These are phyloP conservation scores for Protomyces gravidus DNA, from an alignment of 1,139 yeast genomes.

Conservation along the genomic window DNA sequence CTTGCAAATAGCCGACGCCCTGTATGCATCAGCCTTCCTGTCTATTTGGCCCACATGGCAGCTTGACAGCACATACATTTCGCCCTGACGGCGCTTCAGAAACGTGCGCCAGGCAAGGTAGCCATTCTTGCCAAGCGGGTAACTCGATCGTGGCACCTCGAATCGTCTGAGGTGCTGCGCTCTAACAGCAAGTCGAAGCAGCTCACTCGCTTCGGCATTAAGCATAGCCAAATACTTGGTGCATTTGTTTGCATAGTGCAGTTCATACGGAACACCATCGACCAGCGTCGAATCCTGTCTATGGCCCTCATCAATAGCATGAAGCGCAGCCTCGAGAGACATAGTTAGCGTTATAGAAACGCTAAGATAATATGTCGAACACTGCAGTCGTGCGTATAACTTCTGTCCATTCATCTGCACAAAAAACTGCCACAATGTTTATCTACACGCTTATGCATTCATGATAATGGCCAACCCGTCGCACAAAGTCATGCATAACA, in stretches of 20 bases:
- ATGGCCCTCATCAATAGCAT: slow-evolving; percentile 20
- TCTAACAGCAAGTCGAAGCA: slow-evolving; percentile 17
- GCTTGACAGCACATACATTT: not conserved
- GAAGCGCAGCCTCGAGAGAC: slow-evolving; percentile 14
- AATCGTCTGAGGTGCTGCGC: slow-evolving; percentile 25
- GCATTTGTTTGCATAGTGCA: slow-evolving; percentile 14
- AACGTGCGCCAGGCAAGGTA: slow-evolving; percentile 22
- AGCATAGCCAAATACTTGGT: slow-evolving; percentile 5
- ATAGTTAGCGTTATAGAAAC: no score
- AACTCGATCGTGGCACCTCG: slow-evolving; percentile 16
- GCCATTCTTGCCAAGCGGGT: slow-evolving; percentile 22
- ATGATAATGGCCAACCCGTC: not conserved
- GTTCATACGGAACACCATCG: slow-evolving; percentile 17
- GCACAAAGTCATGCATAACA: not conserved
- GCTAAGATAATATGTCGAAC: no score
- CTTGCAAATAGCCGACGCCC: not conserved
- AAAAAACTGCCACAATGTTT: no score
- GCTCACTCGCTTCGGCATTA: slow-evolving; percentile 8
- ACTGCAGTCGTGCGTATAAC: no score
- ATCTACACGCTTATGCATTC: not conserved
- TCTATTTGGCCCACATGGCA: no score
- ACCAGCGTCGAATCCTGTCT: slow-evolving; percentile 5
- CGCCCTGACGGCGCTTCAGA: slow-evolving; percentile 18
- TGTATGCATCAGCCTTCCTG: not conserved
- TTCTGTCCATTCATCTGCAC: no score